Evolutionary conservation across 306 rosid species (phyloP), one percentile per base, ranked within the genome.

Genomic region (Cucurbita pepo): DNA sequence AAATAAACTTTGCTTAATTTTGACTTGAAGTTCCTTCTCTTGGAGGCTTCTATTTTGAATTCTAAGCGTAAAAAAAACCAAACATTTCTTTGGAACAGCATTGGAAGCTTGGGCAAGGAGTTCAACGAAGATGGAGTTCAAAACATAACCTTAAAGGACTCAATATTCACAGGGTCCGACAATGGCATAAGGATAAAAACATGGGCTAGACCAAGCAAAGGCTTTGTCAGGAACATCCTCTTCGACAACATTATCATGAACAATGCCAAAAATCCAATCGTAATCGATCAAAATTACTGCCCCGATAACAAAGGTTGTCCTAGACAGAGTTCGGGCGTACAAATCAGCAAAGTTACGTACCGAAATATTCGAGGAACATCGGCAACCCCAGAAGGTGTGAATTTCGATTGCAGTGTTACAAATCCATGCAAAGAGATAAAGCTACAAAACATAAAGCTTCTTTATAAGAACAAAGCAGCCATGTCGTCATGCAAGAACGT

Each of bases 151-250:
- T 43, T 88, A 18, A 84, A 75, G 12, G 60, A 84, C 44, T 66
- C 87, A 7, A 64, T 81, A 3, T 88, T 90, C 57, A 75, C 51
- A 12, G 86, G 89, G 9, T 75, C 89, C 4, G 85, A 88, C 13
- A 90, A 90, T 66, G 93, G 93, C 5, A 74, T 90, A 11, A 30
- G 93, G 53, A 88, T 90, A 41, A 90, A 21, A 90, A 60, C 93
- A 52, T 90, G 96, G 96, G 93, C 84, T 8, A 75, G 96, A 73
- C 84, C 89, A 43, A 88, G 91, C 62, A 78, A 21, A 8, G 84
- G 83, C 10, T 75, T 71, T 73, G 89, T 80, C 0, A 77, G 52
- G 38, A 83, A 85, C 75, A 69, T 90, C 76, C 38, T 82, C 11
- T 90, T 87, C 79, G 84, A 85, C 71, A 79, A 85, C 59, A 79